Percentiles rank a stretch among this genome's conserved stretches.
phyloP scores from a whole-genome alignment of 2,329 filamentous ascomycete species.

The Cadophora sp. region DNA sequence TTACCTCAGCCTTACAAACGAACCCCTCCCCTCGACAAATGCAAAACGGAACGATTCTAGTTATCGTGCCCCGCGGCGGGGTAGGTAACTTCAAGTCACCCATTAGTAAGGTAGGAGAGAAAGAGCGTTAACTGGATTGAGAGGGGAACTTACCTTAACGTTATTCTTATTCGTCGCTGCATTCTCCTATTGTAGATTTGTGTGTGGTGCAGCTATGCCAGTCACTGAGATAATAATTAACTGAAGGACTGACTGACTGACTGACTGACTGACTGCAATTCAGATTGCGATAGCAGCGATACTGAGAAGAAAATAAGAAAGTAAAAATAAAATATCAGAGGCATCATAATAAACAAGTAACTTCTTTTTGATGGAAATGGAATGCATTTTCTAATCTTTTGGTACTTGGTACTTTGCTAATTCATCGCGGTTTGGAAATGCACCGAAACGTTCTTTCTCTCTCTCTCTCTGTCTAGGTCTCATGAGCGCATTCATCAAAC shows the following conservation, averaged over 20 bases:
- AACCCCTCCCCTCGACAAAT: too few relatives aligned
- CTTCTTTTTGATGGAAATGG: background rate
- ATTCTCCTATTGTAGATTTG: background rate
- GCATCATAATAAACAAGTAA: too few relatives aligned
- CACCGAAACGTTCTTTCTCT: background rate
- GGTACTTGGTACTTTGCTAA: background rate
- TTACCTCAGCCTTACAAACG: conserved; percentile 18
- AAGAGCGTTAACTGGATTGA: background rate
- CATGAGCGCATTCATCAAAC: conserved; percentile 27
- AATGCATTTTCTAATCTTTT: conserved; percentile 23
- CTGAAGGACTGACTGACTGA: too few relatives aligned
- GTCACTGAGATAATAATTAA: too few relatives aligned
- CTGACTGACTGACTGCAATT: too few relatives aligned
- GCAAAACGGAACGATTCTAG: too few relatives aligned
- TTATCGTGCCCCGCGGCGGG: background rate
- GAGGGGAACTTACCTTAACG: background rate
- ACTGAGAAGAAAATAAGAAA: too few relatives aligned
- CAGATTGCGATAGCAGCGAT: too few relatives aligned
- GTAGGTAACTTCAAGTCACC: too few relatives aligned
- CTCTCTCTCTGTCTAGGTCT: conserved; percentile 25
- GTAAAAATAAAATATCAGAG: too few relatives aligned
- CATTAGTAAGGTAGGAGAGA: background rate
- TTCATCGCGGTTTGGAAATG: conserved; percentile 24
- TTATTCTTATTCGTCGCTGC: background rate
- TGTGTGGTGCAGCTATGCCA: too few relatives aligned